phyloP scores from a whole-genome alignment of 139 green algal genomes.

The Pleodorina starrii region DNA sequence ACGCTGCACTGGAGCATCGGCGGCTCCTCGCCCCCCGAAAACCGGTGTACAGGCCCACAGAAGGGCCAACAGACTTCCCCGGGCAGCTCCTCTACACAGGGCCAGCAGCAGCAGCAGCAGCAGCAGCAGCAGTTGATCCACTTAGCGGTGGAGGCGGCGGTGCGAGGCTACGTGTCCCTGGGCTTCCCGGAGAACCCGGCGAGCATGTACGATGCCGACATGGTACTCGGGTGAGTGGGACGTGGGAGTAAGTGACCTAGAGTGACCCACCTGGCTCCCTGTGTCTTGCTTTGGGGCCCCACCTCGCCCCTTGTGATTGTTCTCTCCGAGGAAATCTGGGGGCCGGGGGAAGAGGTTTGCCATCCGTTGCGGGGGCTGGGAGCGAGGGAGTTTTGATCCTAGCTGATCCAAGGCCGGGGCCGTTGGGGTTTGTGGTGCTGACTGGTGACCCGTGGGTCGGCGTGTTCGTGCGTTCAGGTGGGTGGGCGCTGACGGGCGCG shows the following conservation, averaged over 20 bases:
- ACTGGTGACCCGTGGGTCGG: neutral
- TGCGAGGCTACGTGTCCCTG: constrained; percentile 25
- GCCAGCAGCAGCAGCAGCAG: constrained; percentile 1
- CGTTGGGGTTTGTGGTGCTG: too few relatives aligned
- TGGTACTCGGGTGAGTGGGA: constrained; percentile 29
- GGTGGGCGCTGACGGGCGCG: neutral
- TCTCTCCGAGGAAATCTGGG: too few relatives aligned
- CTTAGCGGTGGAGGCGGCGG: constrained; percentile 22
- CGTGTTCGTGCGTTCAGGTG: constrained; percentile 2
- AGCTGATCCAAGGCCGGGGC: too few relatives aligned
- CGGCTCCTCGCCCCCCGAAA: neutral
- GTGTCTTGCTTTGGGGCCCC: too few relatives aligned
- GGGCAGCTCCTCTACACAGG: too few relatives aligned
- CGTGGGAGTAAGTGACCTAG: too few relatives aligned
- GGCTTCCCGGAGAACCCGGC: constrained; percentile 34
- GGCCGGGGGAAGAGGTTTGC: too few relatives aligned
- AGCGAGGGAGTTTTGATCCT: too few relatives aligned
- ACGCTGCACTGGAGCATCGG: constrained; percentile 22
- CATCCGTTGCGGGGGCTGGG: too few relatives aligned
- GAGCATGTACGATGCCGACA: constrained; percentile 31
- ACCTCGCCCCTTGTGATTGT: too few relatives aligned
- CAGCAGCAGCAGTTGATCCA: constrained; percentile 16
- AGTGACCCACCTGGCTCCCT: too few relatives aligned
- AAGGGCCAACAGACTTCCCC: too few relatives aligned
- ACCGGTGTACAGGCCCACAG: constrained; percentile 16